phyloP scores from a whole-genome alignment of 345 rosid genomes.

The Salix brachista region DNA sequence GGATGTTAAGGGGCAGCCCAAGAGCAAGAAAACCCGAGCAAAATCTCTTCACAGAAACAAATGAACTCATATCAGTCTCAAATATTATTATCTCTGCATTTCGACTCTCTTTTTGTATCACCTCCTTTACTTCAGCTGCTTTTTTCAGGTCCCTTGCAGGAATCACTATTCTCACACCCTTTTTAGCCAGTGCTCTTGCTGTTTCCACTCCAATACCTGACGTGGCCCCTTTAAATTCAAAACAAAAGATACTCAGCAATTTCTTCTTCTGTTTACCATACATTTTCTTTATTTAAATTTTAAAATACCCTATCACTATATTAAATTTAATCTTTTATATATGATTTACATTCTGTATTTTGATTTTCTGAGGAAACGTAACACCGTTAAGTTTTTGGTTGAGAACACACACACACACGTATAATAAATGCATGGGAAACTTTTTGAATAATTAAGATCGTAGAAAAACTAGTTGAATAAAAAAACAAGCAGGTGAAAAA shows the following conservation, averaged over 20 bases:
- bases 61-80: slow-evolving; percentile 78
- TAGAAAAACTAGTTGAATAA: not conserved
- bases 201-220: slow-evolving; percentile 96
- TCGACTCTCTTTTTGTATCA: slow-evolving; percentile 54
- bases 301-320: too few relatives aligned
- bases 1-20: slow-evolving; percentile 74
- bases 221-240: slow-evolving; percentile 56
- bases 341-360: too few relatives aligned
- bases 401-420: too few relatives aligned
- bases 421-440: not conserved
- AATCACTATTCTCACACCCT: slow-evolving; percentile 74
- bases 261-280: too few relatives aligned
- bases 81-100: slow-evolving; percentile 48
- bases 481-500: slow-evolving; percentile 3
- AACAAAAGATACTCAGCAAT: too few relatives aligned
- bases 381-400: too few relatives aligned
- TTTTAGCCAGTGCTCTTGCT: slow-evolving; percentile 73
- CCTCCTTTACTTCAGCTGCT: slow-evolving; percentile 55
- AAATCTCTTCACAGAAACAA: slow-evolving; percentile 71
- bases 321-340: too few relatives aligned
- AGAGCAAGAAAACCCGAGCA: slow-evolving; percentile 59
- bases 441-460: not conserved
- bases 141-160: slow-evolving; percentile 80
- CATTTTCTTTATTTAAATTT: too few relatives aligned
- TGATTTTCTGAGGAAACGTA: too few relatives aligned